Conservation (phyloP, 371 early-diverging fungal species). For the Capillidium heterosporum region DNA sequence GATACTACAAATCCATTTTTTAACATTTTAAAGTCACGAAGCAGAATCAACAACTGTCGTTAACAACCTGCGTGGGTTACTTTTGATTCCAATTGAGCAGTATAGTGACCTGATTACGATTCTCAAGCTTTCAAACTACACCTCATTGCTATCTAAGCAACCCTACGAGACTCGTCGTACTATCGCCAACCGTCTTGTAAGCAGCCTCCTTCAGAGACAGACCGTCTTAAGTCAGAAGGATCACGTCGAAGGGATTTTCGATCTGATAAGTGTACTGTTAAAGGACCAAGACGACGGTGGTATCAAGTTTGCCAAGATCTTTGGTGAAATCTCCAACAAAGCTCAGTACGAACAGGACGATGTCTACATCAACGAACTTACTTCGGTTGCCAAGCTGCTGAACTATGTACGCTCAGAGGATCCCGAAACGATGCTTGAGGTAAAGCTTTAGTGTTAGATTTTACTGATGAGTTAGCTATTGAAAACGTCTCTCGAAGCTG, state of each 20-base stretch:
- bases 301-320: constrained; percentile 6
- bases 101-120: constrained; percentile 42
- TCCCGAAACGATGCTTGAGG: constrained; percentile 51
- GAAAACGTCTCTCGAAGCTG: background rate
- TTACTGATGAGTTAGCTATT: background rate
- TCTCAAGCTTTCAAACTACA: constrained; percentile 46
- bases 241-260: constrained; percentile 64
- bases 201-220: constrained; percentile 37
- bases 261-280: constrained; percentile 57
- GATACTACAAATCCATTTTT: background rate
- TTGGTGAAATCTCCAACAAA: constrained; percentile 12
- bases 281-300: constrained; percentile 49
- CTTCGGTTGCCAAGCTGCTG: constrained; percentile 61
- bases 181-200: constrained; percentile 57
- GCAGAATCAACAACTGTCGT: constrained; percentile 26
- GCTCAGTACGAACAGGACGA: constrained; percentile 36
- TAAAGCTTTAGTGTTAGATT: constrained; percentile 9
- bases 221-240: constrained; percentile 46
- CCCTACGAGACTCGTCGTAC: constrained; percentile 59
- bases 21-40: constrained; percentile 15
- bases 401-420: constrained; percentile 54
- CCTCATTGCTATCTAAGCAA: constrained; percentile 57
- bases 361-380: constrained; percentile 66
- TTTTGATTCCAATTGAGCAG: constrained; percentile 52
- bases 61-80: constrained; percentile 35